Conservation (phyloP, 345 rosid genomes). For the Corymbia maculata region DNA sequence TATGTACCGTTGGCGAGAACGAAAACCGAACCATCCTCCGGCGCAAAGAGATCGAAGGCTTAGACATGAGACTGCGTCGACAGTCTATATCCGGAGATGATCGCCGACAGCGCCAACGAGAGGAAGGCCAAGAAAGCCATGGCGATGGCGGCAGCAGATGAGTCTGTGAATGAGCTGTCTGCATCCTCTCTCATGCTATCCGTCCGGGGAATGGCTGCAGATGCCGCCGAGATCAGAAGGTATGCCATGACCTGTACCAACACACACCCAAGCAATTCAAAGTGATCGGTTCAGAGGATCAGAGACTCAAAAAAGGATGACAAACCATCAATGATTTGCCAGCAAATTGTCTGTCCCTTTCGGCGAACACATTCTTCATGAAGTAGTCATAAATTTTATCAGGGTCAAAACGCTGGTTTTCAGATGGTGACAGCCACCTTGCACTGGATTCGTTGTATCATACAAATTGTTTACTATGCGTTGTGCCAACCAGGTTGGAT, state of each 20-base stretch:
- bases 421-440: neutral
- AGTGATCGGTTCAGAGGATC: neutral
- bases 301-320: neutral
- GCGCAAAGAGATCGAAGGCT: neutral
- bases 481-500: neutral
- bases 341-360: neutral
- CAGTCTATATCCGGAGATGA: conserved; percentile 17
- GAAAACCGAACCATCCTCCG: neutral
- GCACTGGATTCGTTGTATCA: neutral
- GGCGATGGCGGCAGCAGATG: conserved; percentile 21
- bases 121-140: conserved; percentile 25
- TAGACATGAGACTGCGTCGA: conserved; percentile 9
- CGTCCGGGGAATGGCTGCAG: conserved; percentile 9
- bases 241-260: conserved; percentile 15
- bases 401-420: neutral
- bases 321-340: neutral
- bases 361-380: neutral
- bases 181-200: conserved; percentile 12
- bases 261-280: neutral
- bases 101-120: conserved; percentile 4
- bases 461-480: neutral
- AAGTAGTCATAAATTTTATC: neutral
- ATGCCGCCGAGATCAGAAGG: conserved; percentile 16
- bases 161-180: conserved; percentile 21
- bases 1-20: neutral